A percentile compares a stretch with the other conserved stretches of the same genome.
These are phyloP conservation scores for Cucurbitaria berberidis DNA, from an alignment of 2,329 filamentous ascomycete species.

Conservation along the genomic window DNA sequence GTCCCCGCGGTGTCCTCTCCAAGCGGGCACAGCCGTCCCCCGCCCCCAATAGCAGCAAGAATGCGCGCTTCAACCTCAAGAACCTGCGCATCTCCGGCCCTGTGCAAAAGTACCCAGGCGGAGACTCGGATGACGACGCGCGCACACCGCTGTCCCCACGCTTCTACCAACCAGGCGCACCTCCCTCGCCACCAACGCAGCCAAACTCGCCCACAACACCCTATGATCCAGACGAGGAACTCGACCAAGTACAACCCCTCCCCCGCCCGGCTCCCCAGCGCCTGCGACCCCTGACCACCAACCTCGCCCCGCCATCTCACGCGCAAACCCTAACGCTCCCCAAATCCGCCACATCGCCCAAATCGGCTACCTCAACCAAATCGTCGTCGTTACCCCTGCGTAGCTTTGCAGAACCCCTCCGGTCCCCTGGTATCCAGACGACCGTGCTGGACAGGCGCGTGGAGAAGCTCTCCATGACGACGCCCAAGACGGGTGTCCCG, in stretches of 20 bases:
- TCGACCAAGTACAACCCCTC: slow-evolving; percentile 45
- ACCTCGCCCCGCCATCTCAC: slow-evolving; percentile 2
- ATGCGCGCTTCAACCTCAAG: slow-evolving; percentile 55
- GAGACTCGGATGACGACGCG: slow-evolving; percentile 53
- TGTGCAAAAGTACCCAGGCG: slow-evolving; percentile 53
- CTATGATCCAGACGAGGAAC: slow-evolving; percentile 42
- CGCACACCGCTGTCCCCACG: slow-evolving; percentile 63
- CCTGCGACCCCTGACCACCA: slow-evolving; percentile 15
- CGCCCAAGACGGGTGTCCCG: slow-evolving; percentile 63
- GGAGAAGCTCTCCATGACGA: slow-evolving; percentile 44
- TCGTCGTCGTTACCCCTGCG: slow-evolving; percentile 51
- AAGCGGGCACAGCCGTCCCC: slow-evolving; percentile 47
- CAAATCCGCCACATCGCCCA: slow-evolving; percentile 19
- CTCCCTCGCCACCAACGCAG: slow-evolving; percentile 58
- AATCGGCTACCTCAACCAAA: no score
- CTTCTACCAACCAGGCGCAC: slow-evolving; percentile 60
- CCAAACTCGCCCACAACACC: slow-evolving; percentile 42
- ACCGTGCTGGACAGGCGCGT: slow-evolving; percentile 51
- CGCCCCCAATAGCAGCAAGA: slow-evolving; percentile 46
- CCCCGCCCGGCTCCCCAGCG: slow-evolving; percentile 45
- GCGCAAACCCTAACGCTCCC: slow-evolving; percentile 16
- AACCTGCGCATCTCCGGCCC: slow-evolving; percentile 65
- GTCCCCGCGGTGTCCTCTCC: slow-evolving; percentile 47
- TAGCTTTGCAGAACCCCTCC: slow-evolving; percentile 34
- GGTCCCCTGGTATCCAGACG: slow-evolving; percentile 49